These are phyloP conservation scores for Cnidoscolus chayamansa DNA, from an alignment of 441 rosid species.

Conservation along the genomic window DNA sequence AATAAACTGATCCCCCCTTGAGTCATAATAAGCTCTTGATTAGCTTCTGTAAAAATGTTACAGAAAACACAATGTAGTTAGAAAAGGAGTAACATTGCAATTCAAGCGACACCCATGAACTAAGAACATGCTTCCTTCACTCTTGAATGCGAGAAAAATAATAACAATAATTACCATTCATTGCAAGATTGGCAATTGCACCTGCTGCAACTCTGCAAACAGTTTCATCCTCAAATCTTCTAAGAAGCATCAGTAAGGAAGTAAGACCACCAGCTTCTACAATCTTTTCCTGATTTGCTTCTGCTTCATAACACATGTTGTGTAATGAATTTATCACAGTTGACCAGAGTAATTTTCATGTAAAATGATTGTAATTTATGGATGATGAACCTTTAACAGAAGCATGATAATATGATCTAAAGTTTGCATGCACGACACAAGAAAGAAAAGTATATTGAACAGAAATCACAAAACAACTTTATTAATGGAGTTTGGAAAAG, in stretches of 20 bases:
- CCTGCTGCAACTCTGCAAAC: constrained; percentile 97
- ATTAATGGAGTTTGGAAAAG: neutral
- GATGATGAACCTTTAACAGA: neutral
- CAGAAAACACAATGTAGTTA: constrained; percentile 1
- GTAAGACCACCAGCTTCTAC: constrained; percentile 97
- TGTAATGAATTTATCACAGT: too few species aligned
- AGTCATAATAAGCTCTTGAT: constrained; percentile 86
- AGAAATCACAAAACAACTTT: neutral
- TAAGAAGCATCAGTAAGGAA: constrained; percentile 88
- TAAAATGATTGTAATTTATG: neutral
- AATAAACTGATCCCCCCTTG: constrained; percentile 90
- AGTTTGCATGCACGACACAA: neutral
- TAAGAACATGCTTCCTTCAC: neutral
- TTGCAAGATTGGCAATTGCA: constrained; percentile 97
- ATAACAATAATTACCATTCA: constrained; percentile 63
- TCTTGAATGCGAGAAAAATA: constrained; percentile 14
- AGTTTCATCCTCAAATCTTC: constrained; percentile 93
- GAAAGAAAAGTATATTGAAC: neutral
- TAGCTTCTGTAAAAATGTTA: constrained; percentile 50
- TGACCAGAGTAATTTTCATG: neutral
- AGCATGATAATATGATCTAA: constrained; percentile 3
- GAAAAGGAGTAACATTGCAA: neutral
- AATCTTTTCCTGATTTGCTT: constrained; percentile 85
- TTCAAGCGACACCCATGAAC: neutral
- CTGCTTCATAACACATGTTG: constrained; percentile 35